Evolutionary conservation across 2,329 filamentous ascomycete species (phyloP), one percentile per base, ranked within the genome.

Genomic region (Arthrocladium fulminans): DNA sequence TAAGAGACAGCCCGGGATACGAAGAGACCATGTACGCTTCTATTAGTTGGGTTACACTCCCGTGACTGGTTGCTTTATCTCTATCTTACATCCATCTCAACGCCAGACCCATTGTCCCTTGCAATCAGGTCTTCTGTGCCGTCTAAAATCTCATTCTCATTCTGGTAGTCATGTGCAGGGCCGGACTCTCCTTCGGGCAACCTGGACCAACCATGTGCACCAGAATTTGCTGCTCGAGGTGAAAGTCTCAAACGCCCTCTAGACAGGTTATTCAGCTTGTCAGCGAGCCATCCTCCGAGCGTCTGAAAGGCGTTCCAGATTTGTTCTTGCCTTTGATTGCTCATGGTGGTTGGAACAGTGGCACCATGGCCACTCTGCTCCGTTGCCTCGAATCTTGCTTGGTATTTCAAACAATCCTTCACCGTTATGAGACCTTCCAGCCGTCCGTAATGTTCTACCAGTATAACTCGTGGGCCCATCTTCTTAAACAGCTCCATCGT

Each of bases 401-500:
- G 90, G 61, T 94, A 97, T 64, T 92, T 94, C 48, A 98, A 71
- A 58, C 92, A 97, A 64, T 98, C 92, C 65, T 98, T 98, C 53
- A 96, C 86, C 0, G 92, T 98, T 1, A 98, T 86, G 0, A 98
- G 74, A 0, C 92, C 92, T 0, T 78, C 79, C 1, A 98, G 75
- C 43, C 80, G 79, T 12, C 92, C 92, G 50, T 86, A 84, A 62
- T 95, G 84, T 65, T 98, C 92, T 32, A 96, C 84, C 2, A 98
- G 75, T 43, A 98, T 90, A 4, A 96, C 88, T 1, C 92, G 80
- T 0, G 90, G 92, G 0, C 92, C 92, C 64, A 98, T 94, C 70
- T 97, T 98, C 65, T 90, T 90, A 73, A 98, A 98, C 9, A 98
- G 75, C 62, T 98, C 92, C 88, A 98, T 96, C 25, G 94, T 90